These are phyloP conservation scores for Cystofilobasidium capitatum DNA, from an alignment of 768 basidiomycete genomes.

Conservation along the genomic window DNA sequence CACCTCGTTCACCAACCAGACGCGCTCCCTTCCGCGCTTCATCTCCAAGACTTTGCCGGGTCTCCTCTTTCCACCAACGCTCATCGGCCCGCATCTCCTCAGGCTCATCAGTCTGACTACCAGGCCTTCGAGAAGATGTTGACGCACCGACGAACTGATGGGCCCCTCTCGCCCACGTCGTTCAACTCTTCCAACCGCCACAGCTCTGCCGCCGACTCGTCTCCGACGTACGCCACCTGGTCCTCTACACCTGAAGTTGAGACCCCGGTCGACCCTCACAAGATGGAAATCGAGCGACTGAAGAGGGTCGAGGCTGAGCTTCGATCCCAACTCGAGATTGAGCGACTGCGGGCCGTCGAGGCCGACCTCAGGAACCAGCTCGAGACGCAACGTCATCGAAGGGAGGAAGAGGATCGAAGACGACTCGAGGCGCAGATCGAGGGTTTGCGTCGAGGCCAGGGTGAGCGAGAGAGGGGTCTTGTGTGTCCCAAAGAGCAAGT, in stretches of 20 bases:
- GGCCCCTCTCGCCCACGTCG: neutral
- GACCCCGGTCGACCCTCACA: neutral
- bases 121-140: neutral
- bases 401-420: neutral
- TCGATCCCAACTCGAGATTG: neutral
- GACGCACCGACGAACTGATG: too few relatives aligned
- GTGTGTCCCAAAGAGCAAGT: neutral
- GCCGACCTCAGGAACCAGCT: neutral
- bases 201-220: neutral
- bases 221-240: neutral
- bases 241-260: neutral
- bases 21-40: neutral
- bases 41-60: neutral
- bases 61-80: neutral
- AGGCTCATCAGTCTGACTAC: neutral
- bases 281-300: neutral
- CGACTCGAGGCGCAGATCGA: neutral
- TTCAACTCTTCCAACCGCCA: neutral
- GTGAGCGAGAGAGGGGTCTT: neutral
- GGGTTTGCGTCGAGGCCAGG: neutral
- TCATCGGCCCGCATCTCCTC: neutral
- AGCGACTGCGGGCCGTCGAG: constrained; percentile 4
- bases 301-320: constrained; percentile 1
- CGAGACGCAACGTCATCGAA: neutral
- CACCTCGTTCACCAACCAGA: neutral